Evolutionary conservation across 306 rosid genomes (phyloP), one percentile per base, ranked within the genome.

Genomic region (Quercus mongolica): DNA sequence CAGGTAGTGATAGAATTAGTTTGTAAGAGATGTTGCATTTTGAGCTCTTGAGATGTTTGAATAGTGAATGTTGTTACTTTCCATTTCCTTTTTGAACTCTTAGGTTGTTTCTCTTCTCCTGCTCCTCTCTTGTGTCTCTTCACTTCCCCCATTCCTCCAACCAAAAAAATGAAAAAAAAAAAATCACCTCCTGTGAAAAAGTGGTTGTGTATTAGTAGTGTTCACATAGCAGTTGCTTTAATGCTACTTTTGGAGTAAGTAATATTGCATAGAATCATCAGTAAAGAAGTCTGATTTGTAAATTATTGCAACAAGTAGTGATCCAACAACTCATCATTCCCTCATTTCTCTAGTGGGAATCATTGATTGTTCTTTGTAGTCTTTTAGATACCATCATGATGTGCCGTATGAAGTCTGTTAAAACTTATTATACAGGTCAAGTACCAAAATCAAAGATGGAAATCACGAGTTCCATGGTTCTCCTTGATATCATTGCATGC

Each of bases 401-500:
- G 17, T 76, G 65, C 69, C 35, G 20, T 23, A 65, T 80, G 3
- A 67, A 64, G 58, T 15, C 28, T 74, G 79, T 54, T 49, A 76
- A 62, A 52, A 71, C 74, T 81, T 81, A 74, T 71, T 79, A 62
- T 80, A 71, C 75, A 94, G 99, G 97, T 94, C 76, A 89, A 91
- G 83, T 85, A 92, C 76, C 86, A 76, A 74, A 65, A 64, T 44
- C 85, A 85, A 84, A 87, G 88, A 79, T 92, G 96, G 94, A 83
- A 67, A 17, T 94, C 99, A 52, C 81, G 90, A 68, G 83, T 80
- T 86, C 41, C 80, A 68, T 94, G 95, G 95, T 91, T 92, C 88
- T 91, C 97, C 83, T 83, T 94, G 80, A 80, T 84, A 87, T 94
- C 99, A 33, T 86, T 94, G 90, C 85, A 81, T 72, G 95, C 99